These are phyloP conservation scores for Hyparrhenia diplandra DNA, from an alignment of 176 grass and related monocot genomes.

Conservation along the genomic window DNA sequence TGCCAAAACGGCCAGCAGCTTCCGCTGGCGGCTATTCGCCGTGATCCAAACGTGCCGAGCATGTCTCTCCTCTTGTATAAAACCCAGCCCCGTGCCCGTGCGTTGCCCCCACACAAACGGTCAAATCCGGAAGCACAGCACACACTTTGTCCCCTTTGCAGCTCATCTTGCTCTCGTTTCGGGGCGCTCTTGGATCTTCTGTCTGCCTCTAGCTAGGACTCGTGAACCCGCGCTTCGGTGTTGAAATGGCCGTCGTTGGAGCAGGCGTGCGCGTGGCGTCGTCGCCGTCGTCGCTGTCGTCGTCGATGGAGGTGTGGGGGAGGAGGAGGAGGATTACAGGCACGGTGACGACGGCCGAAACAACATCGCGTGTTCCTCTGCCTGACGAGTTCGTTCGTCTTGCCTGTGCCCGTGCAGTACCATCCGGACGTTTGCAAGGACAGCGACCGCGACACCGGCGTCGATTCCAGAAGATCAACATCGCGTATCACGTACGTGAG, in stretches of 20 bases:
- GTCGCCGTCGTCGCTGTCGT: no score
- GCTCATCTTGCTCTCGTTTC: neutral
- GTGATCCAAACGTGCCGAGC: constrained; percentile 9
- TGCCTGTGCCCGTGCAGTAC: neutral
- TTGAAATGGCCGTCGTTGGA: neutral
- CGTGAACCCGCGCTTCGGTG: neutral
- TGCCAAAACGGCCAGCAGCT: no score
- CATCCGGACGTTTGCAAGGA: constrained; percentile 35
- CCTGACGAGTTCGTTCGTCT: neutral
- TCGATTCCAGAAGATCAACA: constrained; percentile 43
- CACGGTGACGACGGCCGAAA: no score
- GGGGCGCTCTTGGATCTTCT: neutral
- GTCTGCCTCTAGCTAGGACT: no score
- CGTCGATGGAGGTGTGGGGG: constrained; percentile 8
- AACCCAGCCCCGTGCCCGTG: neutral
- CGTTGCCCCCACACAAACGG: neutral
- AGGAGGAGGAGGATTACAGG: no score
- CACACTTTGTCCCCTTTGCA: neutral
- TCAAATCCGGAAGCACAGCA: neutral
- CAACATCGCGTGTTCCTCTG: no score
- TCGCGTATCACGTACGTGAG: constrained; percentile 34
- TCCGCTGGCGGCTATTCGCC: no score
- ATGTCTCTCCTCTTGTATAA: no score
- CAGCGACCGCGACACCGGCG: neutral
- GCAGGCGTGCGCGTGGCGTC: neutral